phyloP scores from a whole-genome alignment of 805 yeast genomes.

The Wickerhamiella siamensis region DNA sequence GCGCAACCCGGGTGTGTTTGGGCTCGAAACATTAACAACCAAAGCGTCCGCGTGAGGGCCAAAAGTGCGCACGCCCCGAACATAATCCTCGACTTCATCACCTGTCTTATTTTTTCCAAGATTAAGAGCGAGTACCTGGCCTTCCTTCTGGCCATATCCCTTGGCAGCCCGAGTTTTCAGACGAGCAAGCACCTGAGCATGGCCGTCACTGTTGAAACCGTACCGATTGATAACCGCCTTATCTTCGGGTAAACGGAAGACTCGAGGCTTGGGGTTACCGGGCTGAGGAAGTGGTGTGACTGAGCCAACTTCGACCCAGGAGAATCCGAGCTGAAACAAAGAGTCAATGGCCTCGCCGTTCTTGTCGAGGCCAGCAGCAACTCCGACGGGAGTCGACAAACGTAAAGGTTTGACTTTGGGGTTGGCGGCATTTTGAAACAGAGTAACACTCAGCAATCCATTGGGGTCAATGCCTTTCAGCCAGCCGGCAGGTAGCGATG shows the following conservation, averaged over 20 bases:
- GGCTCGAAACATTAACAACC: constrained; percentile 84
- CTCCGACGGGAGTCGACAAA: constrained; percentile 67
- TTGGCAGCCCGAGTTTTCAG: constrained; percentile 48
- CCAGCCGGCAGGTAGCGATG: constrained; percentile 19
- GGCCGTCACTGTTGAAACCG: constrained; percentile 90
- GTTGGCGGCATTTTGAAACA: constrained; percentile 18
- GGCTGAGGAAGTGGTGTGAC: constrained; percentile 88
- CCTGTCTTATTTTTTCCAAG: constrained; percentile 88
- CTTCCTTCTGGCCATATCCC: constrained; percentile 7
- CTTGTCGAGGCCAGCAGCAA: constrained; percentile 94
- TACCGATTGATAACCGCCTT: constrained; percentile 88
- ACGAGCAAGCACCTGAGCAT: constrained; percentile 53
- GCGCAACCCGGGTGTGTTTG: constrained; percentile 91
- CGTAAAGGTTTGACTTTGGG: constrained; percentile 22
- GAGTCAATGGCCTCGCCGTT: constrained; percentile 84
- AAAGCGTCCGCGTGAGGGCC: constrained; percentile 80
- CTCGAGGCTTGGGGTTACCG: constrained; percentile 88
- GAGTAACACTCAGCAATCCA: constrained; percentile 17
- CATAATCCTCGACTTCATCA: constrained; percentile 77
- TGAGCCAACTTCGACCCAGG: constrained; percentile 86
- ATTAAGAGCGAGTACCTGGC: constrained; percentile 61
- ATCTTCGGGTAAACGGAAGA: constrained; percentile 72
- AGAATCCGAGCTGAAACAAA: constrained; percentile 62
- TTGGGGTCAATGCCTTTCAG: constrained; percentile 21
- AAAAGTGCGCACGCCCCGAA: constrained; percentile 66